phyloP scores from a whole-genome alignment of 306 rosid species.

The Corylus heterophylla region DNA sequence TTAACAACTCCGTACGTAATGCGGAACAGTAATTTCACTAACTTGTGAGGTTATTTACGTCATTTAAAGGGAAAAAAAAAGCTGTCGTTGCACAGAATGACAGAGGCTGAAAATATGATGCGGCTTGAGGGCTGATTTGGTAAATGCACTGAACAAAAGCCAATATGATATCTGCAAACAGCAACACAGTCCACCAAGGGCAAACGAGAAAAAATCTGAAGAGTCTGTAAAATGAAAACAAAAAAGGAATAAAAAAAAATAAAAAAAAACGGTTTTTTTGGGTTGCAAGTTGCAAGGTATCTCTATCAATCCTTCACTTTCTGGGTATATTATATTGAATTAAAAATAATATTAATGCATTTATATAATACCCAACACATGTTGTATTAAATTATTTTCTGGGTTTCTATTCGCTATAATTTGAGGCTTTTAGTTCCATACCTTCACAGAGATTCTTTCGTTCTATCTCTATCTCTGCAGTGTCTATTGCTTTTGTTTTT shows the following conservation, averaged over 20 bases:
- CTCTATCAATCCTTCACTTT: slow-evolving; percentile 38
- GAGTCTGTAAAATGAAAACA: slow-evolving; percentile 2
- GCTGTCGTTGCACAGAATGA: neutral
- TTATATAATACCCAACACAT: neutral
- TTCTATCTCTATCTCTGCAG: slow-evolving; percentile 19
- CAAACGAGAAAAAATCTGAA: slow-evolving; percentile 9
- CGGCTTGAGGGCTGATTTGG: slow-evolving; percentile 30
- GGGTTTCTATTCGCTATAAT: slow-evolving; percentile 34
- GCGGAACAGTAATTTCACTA: neutral
- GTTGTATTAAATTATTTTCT: slow-evolving; percentile 12
- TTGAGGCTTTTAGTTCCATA: slow-evolving; percentile 39
- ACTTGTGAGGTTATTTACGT: neutral
- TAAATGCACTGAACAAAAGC: slow-evolving; percentile 13
- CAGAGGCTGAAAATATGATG: slow-evolving; percentile 27
- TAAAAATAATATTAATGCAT: slow-evolving; percentile 18
- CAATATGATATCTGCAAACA: slow-evolving; percentile 48
- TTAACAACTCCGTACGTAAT: no score
- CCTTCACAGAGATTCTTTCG: slow-evolving; percentile 37
- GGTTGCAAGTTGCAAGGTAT: slow-evolving; percentile 20
- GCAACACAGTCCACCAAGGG: slow-evolving; percentile 36
- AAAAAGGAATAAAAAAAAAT: neutral
- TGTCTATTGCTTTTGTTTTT: slow-evolving; percentile 26
- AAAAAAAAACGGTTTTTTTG: slow-evolving; percentile 36
- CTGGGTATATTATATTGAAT: slow-evolving; percentile 30
- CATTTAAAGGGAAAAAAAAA: neutral